Base-by-base conservation (phyloP, 148 eudicot species). In the Rheum nobile region DNA sequence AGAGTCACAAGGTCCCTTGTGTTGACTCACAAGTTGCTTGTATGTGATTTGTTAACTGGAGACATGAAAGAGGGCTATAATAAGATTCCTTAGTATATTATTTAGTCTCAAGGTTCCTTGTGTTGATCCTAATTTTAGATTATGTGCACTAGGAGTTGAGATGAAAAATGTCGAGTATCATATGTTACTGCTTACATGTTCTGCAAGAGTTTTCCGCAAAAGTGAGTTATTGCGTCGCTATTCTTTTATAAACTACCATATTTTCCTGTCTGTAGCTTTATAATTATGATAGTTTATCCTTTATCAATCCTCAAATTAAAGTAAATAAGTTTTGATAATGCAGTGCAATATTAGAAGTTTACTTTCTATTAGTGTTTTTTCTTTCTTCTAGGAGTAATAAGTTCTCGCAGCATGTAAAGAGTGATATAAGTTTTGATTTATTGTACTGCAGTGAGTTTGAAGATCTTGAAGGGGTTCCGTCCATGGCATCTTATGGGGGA, bases 381-480 rank as follows among this genome's bases (percentile, higher is more conserved):
- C 59, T 52, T 52, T 52, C 59, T 57, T 57, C 6, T 57, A 57
- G 34, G 34, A 11, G 13, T 57, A 5, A 11, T 57, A 7, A 24
- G 34, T 26, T 57, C 65, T 28, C 24, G 65, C 34, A 57, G 31
- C 24, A 57, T 57, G 8, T 12, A 28, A 57, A 26, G 4, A 28
- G 65, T 57, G 65, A 57, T 57, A 28, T 22, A 57, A 26, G 65
- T 57, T 24, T 4, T 26, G 32, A 6, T 39, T 35, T 77, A 50
- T 76, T 46, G 47, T 72, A 57, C 8, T 78, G 76, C 79, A 90
- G 96, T 72, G 92, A 88, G 70, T 90, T 83, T 82, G 91, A 88
- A 73, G 96, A 88, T 75, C 84, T 86, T 73, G 95, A 86, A 79
- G 87, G 86, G 41, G 83, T 82, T 67, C 89, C 89, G 54, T 84